Percentiles rank a stretch among this genome's conserved stretches.
Conservation (phyloP, 176 grass and related monocot species). For the Oryza australiensis region DNA sequence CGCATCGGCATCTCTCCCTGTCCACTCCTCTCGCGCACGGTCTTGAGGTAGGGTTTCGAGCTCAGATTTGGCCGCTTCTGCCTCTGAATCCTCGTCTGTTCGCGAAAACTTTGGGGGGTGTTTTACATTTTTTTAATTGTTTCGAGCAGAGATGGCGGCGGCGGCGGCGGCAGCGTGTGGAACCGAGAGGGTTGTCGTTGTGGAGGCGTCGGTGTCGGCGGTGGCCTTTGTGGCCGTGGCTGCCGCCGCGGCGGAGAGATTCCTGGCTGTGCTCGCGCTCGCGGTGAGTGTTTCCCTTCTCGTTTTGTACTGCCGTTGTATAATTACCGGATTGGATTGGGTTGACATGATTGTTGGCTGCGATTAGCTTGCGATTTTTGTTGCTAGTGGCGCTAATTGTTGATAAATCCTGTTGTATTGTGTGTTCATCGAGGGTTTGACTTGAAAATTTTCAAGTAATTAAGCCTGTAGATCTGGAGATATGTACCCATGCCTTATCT, state of each 20-base stretch:
- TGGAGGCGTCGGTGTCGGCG: neutral
- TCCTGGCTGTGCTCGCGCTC: constrained; percentile 38
- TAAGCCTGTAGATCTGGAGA: constrained; percentile 25
- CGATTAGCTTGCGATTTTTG: neutral
- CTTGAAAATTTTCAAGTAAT: neutral
- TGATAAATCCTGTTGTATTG: neutral
- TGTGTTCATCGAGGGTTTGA: neutral
- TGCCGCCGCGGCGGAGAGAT: constrained; percentile 21
- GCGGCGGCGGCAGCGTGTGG: constrained; percentile 10
- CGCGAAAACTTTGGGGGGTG: neutral
- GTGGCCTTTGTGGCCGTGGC: neutral
- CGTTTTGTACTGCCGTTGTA: neutral
- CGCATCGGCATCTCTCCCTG: neutral
- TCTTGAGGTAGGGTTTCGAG: neutral
- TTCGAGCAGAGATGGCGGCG: constrained; percentile 23
- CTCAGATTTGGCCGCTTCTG: constrained; percentile 3
- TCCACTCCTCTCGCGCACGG: neutral
- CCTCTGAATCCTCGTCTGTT: neutral
- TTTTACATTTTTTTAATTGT: neutral
- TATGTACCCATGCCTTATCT: neutral
- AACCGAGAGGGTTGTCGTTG: neutral
- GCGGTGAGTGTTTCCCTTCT: constrained; percentile 25
- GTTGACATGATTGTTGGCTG: neutral
- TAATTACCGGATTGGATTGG: neutral
- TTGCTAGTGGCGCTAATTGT: neutral